These are phyloP conservation scores for Primulina tabacum DNA, from an alignment of 257 asterid species.

Conservation along the genomic window DNA sequence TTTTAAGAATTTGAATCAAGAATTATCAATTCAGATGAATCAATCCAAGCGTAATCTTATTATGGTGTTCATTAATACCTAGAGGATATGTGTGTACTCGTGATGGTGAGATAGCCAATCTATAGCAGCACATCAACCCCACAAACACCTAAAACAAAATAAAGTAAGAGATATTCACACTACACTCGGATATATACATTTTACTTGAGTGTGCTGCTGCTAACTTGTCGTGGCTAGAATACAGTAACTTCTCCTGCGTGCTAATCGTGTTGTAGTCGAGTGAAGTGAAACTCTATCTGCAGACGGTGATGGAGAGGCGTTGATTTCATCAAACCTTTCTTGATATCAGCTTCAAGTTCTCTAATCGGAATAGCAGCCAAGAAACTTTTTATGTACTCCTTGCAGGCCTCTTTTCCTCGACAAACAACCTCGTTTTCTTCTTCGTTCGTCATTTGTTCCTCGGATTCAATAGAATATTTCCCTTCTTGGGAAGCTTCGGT, in stretches of 20 bases:
- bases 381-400: constrained; percentile 84
- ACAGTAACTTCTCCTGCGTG: constrained; percentile 1
- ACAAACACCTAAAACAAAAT: neutral
- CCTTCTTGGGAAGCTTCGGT: constrained; percentile 27
- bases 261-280: constrained; percentile 31
- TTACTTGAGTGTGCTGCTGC: neutral
- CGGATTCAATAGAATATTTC: constrained; percentile 22
- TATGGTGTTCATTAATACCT: too few species aligned
- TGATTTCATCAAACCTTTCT: constrained; percentile 66
- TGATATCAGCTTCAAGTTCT: constrained; percentile 76
- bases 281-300: constrained; percentile 91
- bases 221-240: neutral
- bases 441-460: constrained; percentile 42
- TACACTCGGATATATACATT: neutral
- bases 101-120: neutral
- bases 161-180: neutral
- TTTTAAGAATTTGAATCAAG: too few species aligned
- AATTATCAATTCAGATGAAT: too few species aligned
- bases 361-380: constrained; percentile 93
- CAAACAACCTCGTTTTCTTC: constrained; percentile 50
- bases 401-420: constrained; percentile 80
- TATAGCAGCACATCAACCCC: neutral
- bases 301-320: constrained; percentile 79
- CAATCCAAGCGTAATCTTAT: too few species aligned
- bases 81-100: neutral